Conservation (phyloP, 192 early-diverging fungal species). For the Coemansia furcata region DNA sequence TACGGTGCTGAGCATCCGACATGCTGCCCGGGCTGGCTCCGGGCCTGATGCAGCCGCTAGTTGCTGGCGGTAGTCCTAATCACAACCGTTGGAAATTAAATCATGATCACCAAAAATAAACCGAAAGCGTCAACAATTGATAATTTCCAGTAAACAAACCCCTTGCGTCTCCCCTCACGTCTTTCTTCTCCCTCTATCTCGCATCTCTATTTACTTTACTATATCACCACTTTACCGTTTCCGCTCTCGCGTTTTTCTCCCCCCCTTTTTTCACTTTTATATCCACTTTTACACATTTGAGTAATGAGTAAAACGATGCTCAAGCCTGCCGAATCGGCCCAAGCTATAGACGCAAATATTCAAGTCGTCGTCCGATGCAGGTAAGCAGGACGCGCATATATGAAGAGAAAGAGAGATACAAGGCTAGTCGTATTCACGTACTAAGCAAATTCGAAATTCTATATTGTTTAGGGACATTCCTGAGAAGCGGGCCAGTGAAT, state of each 20-base stretch:
- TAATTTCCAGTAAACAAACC: slow-evolving; percentile 4
- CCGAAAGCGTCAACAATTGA: slow-evolving; percentile 9
- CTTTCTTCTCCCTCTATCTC: slow-evolving; percentile 19
- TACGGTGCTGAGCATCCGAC: slow-evolving; percentile 36
- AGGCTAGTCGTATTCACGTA: not conserved
- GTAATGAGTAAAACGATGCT: slow-evolving; percentile 6
- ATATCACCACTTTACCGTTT: not conserved
- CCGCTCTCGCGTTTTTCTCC: not conserved
- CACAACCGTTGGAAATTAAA: not conserved
- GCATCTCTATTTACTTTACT: slow-evolving; percentile 1
- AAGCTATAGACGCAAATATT: slow-evolving; percentile 72
- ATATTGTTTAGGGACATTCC: slow-evolving; percentile 20
- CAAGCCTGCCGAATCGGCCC: slow-evolving; percentile 7
- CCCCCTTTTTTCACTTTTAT: not conserved
- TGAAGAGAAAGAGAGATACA: not conserved
- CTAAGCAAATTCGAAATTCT: not conserved
- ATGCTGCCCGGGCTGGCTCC: slow-evolving; percentile 10
- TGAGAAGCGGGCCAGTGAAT: not conserved
- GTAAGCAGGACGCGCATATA: slow-evolving; percentile 40
- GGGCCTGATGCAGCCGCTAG: not conserved
- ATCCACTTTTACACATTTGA: not conserved
- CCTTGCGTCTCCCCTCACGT: not conserved
- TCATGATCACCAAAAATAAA: slow-evolving; percentile 1
- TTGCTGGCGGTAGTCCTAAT: slow-evolving; percentile 20
- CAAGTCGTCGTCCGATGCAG: slow-evolving; percentile 79